Conservation (phyloP, 2,329 filamentous ascomycete species). For the Nothopassalora personata region DNA sequence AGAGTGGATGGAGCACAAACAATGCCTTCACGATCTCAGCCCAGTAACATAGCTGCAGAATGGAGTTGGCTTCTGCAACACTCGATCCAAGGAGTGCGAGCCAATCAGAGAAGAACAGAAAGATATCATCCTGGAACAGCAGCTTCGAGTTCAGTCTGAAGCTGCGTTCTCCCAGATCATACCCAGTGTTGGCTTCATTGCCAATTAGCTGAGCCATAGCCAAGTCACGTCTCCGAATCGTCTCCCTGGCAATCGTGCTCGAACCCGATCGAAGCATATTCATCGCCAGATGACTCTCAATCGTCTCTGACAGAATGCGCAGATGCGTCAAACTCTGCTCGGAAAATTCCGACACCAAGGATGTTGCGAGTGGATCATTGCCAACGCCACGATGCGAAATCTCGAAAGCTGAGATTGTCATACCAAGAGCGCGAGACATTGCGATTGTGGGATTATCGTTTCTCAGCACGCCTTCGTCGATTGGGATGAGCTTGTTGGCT, state of each 20-base stretch:
- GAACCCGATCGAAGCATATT: slow-evolving; percentile 59
- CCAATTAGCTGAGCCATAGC: slow-evolving; percentile 30
- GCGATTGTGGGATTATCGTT: slow-evolving; percentile 19
- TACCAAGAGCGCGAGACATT: slow-evolving; percentile 56
- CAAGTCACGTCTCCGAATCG: slow-evolving; percentile 24
- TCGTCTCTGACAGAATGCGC: slow-evolving; percentile 81
- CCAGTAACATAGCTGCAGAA: slow-evolving; percentile 81
- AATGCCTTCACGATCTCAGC: slow-evolving; percentile 85
- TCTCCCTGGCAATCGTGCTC: slow-evolving; percentile 33
- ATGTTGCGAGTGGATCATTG: slow-evolving; percentile 58
- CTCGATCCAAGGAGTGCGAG: slow-evolving; percentile 26
- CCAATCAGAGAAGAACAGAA: slow-evolving; percentile 72
- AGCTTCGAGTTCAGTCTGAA: slow-evolving; percentile 32
- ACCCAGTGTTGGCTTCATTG: slow-evolving; percentile 10
- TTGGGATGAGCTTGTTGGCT: slow-evolving; percentile 41
- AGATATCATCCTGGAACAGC: slow-evolving; percentile 64
- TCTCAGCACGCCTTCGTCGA: slow-evolving; percentile 4
- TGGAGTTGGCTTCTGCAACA: slow-evolving; percentile 40
- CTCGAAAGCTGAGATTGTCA: slow-evolving; percentile 81
- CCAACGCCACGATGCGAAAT: slow-evolving; percentile 86
- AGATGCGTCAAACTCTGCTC: slow-evolving; percentile 80
- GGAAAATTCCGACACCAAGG: slow-evolving; percentile 73
- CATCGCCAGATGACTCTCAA: slow-evolving; percentile 74
- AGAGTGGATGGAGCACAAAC: slow-evolving; percentile 44
- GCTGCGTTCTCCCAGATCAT: slow-evolving; percentile 14